Evolutionary conservation across 192 early-diverging fungal genomes (phyloP), one percentile per base, ranked within the genome.

Genomic region (Gigaspora rosea): DNA sequence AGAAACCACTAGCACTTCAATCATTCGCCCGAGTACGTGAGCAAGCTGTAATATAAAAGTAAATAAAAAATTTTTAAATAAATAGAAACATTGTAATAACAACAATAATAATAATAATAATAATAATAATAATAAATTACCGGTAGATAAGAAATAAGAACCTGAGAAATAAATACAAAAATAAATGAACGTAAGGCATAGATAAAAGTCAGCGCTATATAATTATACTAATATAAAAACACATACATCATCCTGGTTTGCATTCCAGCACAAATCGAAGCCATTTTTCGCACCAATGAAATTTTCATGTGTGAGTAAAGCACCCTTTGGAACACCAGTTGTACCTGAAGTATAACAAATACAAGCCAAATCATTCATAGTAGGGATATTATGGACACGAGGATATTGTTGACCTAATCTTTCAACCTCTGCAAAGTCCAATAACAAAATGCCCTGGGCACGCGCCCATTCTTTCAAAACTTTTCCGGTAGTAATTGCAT

Each of bases 261-360:
- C 8, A 32, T 27, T 52, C 41, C n/a, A 66, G 20, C 1, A 49
- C 50, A 57, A 27, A 27, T 27, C 27, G 27, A 27, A 27, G 27
- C 27, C 27, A 27, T 27, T 27, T 27, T 27, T 27, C 27, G 27
- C 27, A 27, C 27, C 27, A 27, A 27, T 27, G 27, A 27, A 27
- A 27, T 27, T 27, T 27, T 33, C 46, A 32, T 15, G 4, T 6
- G 52, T 75, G 35, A 20, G 62, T 46, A 8, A 4, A 47, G 13
- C 59, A 0, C 82, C 92, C 85, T 91, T 93, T 54, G 94, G 93
- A 52, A 86, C 80, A 54, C 95, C 95, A 11, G 94, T 97, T 7
- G 95, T 95, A 16, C 95, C 95, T 41, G 92, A 92, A 15, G 95
- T 94, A 80, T 93, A 96, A 86, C 90, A 92, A 67, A 93, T 85